Base-by-base conservation (phyloP, 108 stramenopile species). In the Nitzschia palea region DNA sequence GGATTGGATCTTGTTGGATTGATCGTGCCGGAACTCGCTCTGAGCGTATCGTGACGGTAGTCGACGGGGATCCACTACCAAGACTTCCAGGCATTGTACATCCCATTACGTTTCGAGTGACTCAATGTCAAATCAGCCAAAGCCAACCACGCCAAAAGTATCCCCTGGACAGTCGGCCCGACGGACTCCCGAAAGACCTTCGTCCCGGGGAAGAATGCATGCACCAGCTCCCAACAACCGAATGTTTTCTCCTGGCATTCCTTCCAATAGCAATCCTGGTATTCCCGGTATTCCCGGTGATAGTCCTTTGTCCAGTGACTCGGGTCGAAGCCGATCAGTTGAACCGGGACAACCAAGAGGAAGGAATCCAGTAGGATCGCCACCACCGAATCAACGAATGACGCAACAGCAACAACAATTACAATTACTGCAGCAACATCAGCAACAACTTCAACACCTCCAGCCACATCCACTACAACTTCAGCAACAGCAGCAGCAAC, bases 351-450 rank as follows among this genome's bases (percentile, higher is more conserved):
- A 48, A 20, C 47, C 47, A 48, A 48, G 59, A 20, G 40, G 42
- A 4, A 18, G 59, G 23, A 37, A 43, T 42, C 59, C 59, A 43
- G 36, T 61, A 10, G 59, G 59, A 43, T 57, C 57, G 9, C 43
- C 53, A 1, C 63, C 53, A 1, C 55, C 62, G 20, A 62, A 62
- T 44, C 55, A 34, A 33, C 71, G 51, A 36, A 43, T 32, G 12
- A 8, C 45, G 20, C 71, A 30, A 22, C 62, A 53, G 37, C 5
- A 48, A 17, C 59, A 0, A 8, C n/a, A n/a, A n/a, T n/a, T n/a
- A n/a, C 51, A 18, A 27, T 10, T 50, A 42, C 64, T 51, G 17
- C 51, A 65, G 30, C 37, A 17, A 15, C 48, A 3, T 23, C 50
- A 51, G 28, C 45, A 26, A 28, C 15, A 51, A 4, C 32, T 40